phyloP scores from a whole-genome alignment of 257 asterid species.

The Asclepias syriaca region DNA sequence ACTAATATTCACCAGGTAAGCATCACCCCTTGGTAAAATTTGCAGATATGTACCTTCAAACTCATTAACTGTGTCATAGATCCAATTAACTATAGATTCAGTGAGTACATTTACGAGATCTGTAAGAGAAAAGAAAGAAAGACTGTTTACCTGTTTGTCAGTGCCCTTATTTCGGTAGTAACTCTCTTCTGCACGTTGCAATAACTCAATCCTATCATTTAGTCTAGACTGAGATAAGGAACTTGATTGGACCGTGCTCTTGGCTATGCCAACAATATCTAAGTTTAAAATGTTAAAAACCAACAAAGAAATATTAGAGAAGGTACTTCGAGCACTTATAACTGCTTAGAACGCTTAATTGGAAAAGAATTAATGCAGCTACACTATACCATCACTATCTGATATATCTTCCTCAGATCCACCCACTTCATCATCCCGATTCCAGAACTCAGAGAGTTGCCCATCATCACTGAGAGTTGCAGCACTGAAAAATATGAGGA shows the following conservation, averaged over 20 bases:
- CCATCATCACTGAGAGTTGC: slow-evolving; percentile 34
- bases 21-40: neutral
- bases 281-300: slow-evolving; percentile 13
- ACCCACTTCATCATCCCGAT: slow-evolving; percentile 72
- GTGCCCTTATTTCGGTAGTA: slow-evolving; percentile 47
- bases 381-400: slow-evolving; percentile 73
- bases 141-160: slow-evolving; percentile 46
- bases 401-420: slow-evolving; percentile 91
- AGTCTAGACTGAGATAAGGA: slow-evolving; percentile 40
- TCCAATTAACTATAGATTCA: neutral
- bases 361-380: slow-evolving; percentile 8
- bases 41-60: neutral
- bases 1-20: neutral
- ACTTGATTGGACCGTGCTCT: slow-evolving; percentile 33
- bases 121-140: neutral
- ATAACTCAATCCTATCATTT: slow-evolving; percentile 48
- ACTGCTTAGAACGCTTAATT: neutral
- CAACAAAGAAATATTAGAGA: slow-evolving; percentile 6
- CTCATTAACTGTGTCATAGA: neutral
- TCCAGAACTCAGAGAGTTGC: slow-evolving; percentile 83
- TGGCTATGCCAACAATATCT: slow-evolving; percentile 53
- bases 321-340: neutral
- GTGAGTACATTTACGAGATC: neutral
- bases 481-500: slow-evolving; percentile 38
- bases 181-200: slow-evolving; percentile 82